Conservation (phyloP, 371 early-diverging fungal genomes). For the Mortierella sp. region DNA sequence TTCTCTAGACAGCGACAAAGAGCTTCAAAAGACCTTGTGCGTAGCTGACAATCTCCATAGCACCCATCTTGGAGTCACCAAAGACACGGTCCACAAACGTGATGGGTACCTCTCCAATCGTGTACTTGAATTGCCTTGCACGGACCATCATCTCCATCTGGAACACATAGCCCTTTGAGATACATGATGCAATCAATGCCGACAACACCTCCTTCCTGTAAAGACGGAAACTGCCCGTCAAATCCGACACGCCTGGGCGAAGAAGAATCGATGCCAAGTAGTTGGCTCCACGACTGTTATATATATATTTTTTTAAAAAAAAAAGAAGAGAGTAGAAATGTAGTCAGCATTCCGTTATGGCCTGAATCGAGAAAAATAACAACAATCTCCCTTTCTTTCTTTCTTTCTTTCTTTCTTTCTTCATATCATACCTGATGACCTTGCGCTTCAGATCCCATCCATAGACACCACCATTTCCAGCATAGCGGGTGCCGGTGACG, state of each 20-base stretch:
- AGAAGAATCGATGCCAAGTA: conserved; percentile 93
- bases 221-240: conserved; percentile 97
- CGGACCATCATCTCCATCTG: conserved; percentile 99
- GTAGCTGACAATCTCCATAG: conserved; percentile 94
- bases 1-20: conserved; percentile 69
- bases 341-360: too few species aligned
- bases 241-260: conserved; percentile 92
- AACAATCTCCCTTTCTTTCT: too few species aligned
- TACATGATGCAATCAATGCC: conserved; percentile 85
- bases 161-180: conserved; percentile 98
- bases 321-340: too few species aligned
- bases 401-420: too few species aligned
- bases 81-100: conserved; percentile 98
- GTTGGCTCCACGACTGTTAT: conserved; percentile 94
- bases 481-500: conserved; percentile 97
- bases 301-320: neutral
- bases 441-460: conserved; percentile 99
- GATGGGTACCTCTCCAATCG: conserved; percentile 96
- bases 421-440: conserved; percentile 76
- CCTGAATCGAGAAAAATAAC: too few species aligned
- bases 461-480: conserved; percentile 93
- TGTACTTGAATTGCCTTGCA: conserved; percentile 89
- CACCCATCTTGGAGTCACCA: conserved; percentile 96
- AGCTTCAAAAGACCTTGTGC: conserved; percentile 90
- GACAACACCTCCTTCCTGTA: conserved; percentile 95